Base-by-base conservation (phyloP, 306 rosid species). In the Luffa acutangula region DNA sequence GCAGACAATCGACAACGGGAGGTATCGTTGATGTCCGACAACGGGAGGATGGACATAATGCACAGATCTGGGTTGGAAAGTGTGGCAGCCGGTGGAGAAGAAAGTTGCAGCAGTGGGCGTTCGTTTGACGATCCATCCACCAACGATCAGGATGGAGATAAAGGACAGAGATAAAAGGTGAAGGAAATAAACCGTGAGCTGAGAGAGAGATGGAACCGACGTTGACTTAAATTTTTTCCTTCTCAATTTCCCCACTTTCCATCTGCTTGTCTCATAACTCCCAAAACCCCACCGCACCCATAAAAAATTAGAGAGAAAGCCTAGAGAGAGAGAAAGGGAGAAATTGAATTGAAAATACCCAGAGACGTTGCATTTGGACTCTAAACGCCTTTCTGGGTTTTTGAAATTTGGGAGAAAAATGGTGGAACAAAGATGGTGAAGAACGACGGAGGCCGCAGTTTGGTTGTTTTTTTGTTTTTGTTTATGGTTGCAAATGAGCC, bases 141-240 rank as follows among this genome's bases (percentile, higher is more conserved):
- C n/a, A n/a, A n/a, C n/a, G n/a, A n/a, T n/a, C n/a, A n/a, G n/a
- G n/a, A n/a, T 69, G 42, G 49, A 14, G 72, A 6, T 37, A 14
- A 65, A 65, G 72, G 58, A 72, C 21, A 59, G 52, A 48, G 59
- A 53, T 75, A 75, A 52, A 36, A 36, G 57, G 77, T 6, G 42
- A 33, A 64, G 39, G 39, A 69, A 58, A 43, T 69, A 4, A 37
- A 71, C 10, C 12, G 57, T 12, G 18, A 11, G 43, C n/a, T n/a
- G n/a, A 13, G 70, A 34, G 70, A 25, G 76, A 45, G 49, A 45
- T 45, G 21, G 60, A 75, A 36, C 78, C 48, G 64, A 75, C 78
- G 78, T 75, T 75, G 78, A 75, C 78, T 74, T 25, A 42, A 8
- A 49, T 75, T 64, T 52, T 74, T 74, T 70, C 63, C 41, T 48